These are phyloP conservation scores for Catenaria anguillulae DNA, from an alignment of 371 early-diverging fungal species.

Conservation along the genomic window DNA sequence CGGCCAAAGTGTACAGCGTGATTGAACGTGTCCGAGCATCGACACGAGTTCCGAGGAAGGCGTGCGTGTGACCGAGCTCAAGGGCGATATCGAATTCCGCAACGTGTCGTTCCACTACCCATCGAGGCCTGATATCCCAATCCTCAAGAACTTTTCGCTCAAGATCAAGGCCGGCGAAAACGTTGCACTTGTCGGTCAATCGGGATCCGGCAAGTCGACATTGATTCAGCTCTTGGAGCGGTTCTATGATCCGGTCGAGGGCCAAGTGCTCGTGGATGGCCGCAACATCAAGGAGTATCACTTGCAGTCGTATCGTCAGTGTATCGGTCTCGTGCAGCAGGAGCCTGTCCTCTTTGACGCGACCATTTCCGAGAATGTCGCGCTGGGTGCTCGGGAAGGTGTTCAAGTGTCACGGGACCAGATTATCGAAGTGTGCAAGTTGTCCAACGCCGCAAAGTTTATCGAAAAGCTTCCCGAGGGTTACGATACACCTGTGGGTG, in stretches of 20 bases:
- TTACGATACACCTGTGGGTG: conserved; percentile 17
- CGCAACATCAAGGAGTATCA: conserved; percentile 25
- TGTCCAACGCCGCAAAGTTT: conserved; percentile 13
- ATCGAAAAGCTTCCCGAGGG: conserved; percentile 8
- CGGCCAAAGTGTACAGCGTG: too few species aligned
- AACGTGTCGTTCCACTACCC: conserved; percentile 33
- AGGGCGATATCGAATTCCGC: conserved; percentile 19
- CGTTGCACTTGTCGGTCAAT: conserved; percentile 37
- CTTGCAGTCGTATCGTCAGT: conserved; percentile 23
- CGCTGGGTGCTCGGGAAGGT: conserved; percentile 37
- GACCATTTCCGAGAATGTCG: conserved; percentile 62
- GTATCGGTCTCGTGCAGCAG: conserved; percentile 38
- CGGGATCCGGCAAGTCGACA: conserved; percentile 25
- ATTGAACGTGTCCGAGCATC: conserved; percentile 59
- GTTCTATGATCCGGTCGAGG: conserved; percentile 29
- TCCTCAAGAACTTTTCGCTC: conserved; percentile 33
- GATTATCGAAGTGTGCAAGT: too few species aligned
- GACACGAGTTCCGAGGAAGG: conserved; percentile 22
- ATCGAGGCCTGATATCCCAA: conserved; percentile 33
- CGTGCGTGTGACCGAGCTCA: conserved; percentile 9
- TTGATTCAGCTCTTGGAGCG: not conserved
- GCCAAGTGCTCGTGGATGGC: conserved; percentile 25
- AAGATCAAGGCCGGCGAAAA: conserved; percentile 30
- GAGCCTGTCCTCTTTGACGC: conserved; percentile 70
- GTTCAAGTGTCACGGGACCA: too few species aligned